Conservation (phyloP, 805 yeast species). For the Teunomyces cretensis region DNA sequence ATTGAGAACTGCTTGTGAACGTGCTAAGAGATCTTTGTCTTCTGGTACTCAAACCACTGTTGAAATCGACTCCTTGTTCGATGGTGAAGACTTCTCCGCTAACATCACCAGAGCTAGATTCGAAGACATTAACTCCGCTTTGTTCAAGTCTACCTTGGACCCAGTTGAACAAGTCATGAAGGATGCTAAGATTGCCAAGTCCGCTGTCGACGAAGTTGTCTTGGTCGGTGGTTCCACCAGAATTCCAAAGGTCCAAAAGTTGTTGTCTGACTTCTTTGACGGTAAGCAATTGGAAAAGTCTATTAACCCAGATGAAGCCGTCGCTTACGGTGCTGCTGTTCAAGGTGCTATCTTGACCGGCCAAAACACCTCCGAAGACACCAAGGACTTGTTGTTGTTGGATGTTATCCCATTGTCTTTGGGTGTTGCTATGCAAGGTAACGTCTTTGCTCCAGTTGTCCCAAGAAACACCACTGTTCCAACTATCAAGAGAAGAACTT, state of each 20-base stretch:
- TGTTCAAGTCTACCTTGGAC: conserved; percentile 50
- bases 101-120: conserved; percentile 52
- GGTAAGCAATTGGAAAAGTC: conserved; percentile 51
- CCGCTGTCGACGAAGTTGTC: conserved; percentile 47
- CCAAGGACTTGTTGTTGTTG: conserved; percentile 50
- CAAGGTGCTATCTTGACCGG: conserved; percentile 54
- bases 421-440: conserved; percentile 54
- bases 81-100: conserved; percentile 51
- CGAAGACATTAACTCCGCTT: conserved; percentile 50
- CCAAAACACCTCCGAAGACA: conserved; percentile 49
- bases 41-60: conserved; percentile 51
- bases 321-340: conserved; percentile 52
- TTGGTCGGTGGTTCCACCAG: conserved; percentile 54
- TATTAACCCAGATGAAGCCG: conserved; percentile 52
- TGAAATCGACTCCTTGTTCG: conserved; percentile 50
- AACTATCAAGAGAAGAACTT: conserved; percentile 51
- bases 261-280: conserved; percentile 50
- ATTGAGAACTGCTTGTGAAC: conserved; percentile 53
- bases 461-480: conserved; percentile 54
- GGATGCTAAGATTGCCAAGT: conserved; percentile 44
- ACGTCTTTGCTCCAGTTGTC: conserved; percentile 50
- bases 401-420: conserved; percentile 52
- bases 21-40: conserved; percentile 52
- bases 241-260: conserved; percentile 51
- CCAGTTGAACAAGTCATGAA: conserved; percentile 52